phyloP scores from a whole-genome alignment of 495 filamentous ascomycete genomes.

The Hyphodiscus hymeniophilus region DNA sequence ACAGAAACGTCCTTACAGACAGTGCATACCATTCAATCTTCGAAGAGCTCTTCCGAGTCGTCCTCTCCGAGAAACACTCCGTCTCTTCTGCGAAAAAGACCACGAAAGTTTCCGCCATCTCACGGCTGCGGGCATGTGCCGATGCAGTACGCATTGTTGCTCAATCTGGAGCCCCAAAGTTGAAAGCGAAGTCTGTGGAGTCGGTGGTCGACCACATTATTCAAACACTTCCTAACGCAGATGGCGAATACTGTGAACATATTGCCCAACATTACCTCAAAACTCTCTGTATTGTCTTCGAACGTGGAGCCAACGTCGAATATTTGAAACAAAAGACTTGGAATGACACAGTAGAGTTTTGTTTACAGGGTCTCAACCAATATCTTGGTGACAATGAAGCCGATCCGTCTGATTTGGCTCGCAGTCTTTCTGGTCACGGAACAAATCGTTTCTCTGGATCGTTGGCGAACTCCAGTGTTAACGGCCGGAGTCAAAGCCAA shows the following conservation, averaged over 20 bases:
- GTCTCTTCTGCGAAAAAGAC: constrained; percentile 49
- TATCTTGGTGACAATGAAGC: constrained; percentile 27
- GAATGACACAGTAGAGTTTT: constrained; percentile 61
- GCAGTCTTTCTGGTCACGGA: constrained; percentile 13
- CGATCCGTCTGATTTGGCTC: constrained; percentile 6
- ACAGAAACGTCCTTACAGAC: constrained; percentile 45
- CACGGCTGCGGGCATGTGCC: constrained; percentile 62
- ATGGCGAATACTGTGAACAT: constrained; percentile 60
- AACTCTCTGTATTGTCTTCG: constrained; percentile 59
- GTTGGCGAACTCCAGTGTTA: constrained; percentile 6
- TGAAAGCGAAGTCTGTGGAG: constrained; percentile 69
- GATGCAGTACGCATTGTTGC: constrained; percentile 62
- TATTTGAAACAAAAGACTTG: constrained; percentile 61
- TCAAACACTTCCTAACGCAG: constrained; percentile 56
- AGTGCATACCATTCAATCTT: constrained; percentile 74
- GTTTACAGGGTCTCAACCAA: constrained; percentile 41
- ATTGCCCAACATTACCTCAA: constrained; percentile 72
- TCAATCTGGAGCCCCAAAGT: constrained; percentile 53
- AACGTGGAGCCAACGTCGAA: constrained; percentile 68
- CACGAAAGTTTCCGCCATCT: constrained; percentile 35
- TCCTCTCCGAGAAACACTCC: constrained; percentile 54
- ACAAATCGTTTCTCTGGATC: constrained; percentile 7
- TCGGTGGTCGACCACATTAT: constrained; percentile 74
- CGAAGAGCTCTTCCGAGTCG: constrained; percentile 68
- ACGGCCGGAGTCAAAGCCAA: not conserved